phyloP scores from a whole-genome alignment of 2,329 filamentous ascomycete species.

The Alternaria solani region DNA sequence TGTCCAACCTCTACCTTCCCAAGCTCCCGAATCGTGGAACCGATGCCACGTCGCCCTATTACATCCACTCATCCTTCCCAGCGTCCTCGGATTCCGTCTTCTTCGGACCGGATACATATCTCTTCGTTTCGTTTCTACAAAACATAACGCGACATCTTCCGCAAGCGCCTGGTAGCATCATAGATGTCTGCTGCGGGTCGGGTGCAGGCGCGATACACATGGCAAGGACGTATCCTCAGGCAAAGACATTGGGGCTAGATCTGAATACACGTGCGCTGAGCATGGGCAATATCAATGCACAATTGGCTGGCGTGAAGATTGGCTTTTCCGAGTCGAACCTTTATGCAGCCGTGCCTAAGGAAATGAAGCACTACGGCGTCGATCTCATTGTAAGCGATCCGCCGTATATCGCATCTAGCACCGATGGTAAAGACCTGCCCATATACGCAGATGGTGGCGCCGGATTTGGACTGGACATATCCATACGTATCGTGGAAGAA shows the following conservation, averaged over 20 bases:
- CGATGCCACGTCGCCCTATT: constrained; percentile 21
- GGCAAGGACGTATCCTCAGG: constrained; percentile 26
- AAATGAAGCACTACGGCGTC: constrained; percentile 15
- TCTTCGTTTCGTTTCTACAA: constrained; percentile 31
- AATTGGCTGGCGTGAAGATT: constrained; percentile 21
- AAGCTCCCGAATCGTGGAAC: not conserved
- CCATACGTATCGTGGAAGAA: constrained; percentile 30
- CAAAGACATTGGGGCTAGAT: constrained; percentile 29
- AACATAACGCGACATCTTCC: constrained; percentile 18
- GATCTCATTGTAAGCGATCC: constrained; percentile 38
- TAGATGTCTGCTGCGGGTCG: constrained; percentile 37
- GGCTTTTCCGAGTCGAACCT: constrained; percentile 32
- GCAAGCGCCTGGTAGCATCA: constrained; percentile 17
- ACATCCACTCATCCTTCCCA: constrained; percentile 35
- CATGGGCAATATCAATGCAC: constrained; percentile 27
- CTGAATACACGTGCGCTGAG: constrained; percentile 31
- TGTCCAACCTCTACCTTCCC: constrained; percentile 35
- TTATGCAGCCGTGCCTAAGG: constrained; percentile 23
- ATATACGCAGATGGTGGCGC: constrained; percentile 38
- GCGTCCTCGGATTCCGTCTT: constrained; percentile 32
- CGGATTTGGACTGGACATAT: constrained; percentile 32
- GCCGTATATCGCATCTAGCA: constrained; percentile 35
- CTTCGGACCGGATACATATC: constrained; percentile 36
- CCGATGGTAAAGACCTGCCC: constrained; percentile 29
- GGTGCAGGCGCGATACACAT: constrained; percentile 37